These are phyloP conservation scores for Favolaschia claudopus DNA, from an alignment of 768 basidiomycete genomes.

Conservation along the genomic window DNA sequence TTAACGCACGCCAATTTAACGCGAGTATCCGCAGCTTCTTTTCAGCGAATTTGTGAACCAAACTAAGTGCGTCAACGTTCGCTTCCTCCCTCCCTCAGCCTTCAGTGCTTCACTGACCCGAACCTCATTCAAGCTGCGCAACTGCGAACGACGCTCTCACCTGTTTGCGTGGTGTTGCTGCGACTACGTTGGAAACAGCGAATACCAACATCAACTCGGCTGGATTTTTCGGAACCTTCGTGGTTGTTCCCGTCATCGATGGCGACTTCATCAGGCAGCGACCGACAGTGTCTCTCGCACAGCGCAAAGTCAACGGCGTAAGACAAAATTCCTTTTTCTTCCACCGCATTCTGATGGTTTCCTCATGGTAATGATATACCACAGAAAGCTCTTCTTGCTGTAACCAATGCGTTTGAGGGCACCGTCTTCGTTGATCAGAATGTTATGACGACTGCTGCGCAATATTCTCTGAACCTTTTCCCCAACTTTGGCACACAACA, in stretches of 20 bases:
- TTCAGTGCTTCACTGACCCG: not conserved
- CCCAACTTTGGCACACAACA: slow-evolving; percentile 26
- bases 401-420: slow-evolving; percentile 44
- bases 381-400: slow-evolving; percentile 33
- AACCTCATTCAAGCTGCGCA: slow-evolving; percentile 27
- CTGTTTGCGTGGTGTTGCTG: slow-evolving; percentile 31
- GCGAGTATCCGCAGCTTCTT: slow-evolving; percentile 11
- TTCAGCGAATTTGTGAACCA: slow-evolving; percentile 31
- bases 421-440: slow-evolving; percentile 33
- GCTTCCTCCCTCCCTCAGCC: no score
- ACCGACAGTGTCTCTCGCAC: slow-evolving; percentile 37
- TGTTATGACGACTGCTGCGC: slow-evolving; percentile 12
- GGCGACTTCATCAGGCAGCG: slow-evolving; percentile 42
- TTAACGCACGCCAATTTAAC: not conserved
- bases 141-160: slow-evolving; percentile 17
- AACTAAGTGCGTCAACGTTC: slow-evolving; percentile 29
- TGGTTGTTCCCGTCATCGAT: slow-evolving; percentile 44
- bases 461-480: slow-evolving; percentile 35
- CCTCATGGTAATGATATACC: not conserved
- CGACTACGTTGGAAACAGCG: slow-evolving; percentile 28
- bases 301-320: slow-evolving; percentile 43
- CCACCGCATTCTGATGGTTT: slow-evolving; percentile 3
- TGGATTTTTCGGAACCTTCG: slow-evolving; percentile 40
- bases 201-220: slow-evolving; percentile 34
- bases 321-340: slow-evolving; percentile 3